A percentile compares a stretch with the other conserved stretches of the same genome.
These are phyloP conservation scores for Trypanosoma scelopori DNA, from an alignment of 208 protist genomes.

Conservation along the genomic window DNA sequence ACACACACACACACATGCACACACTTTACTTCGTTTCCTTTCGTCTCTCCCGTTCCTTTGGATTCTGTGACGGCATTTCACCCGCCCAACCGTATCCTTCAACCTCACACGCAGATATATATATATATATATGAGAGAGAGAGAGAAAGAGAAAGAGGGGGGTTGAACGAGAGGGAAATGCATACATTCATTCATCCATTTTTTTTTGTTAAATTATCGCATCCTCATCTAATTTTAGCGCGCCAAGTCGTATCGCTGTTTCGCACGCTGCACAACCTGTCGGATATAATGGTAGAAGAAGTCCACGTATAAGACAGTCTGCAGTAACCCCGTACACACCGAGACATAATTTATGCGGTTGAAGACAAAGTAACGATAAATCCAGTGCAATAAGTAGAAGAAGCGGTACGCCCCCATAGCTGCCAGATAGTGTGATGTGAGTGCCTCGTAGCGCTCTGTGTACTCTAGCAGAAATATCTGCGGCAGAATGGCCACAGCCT, in stretches of 20 bases:
- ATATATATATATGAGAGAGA: neutral
- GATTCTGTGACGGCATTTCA: no score
- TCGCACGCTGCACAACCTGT: constrained; percentile 78
- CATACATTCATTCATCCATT: neutral
- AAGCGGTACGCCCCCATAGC: constrained; percentile 92
- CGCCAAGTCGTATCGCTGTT: constrained; percentile 74
- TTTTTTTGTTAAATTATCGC: neutral
- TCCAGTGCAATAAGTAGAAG: constrained; percentile 96
- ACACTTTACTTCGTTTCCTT: no score
- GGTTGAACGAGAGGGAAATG: neutral
- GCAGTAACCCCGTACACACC: constrained; percentile 82
- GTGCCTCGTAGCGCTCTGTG: constrained; percentile 91
- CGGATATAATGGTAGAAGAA: constrained; percentile 97
- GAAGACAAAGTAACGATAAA: constrained; percentile 81
- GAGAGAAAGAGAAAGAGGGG: constrained; percentile 29
- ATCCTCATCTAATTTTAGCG: constrained; percentile 28
- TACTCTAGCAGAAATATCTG: constrained; percentile 96
- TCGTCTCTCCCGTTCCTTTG: no score
- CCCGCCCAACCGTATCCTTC: no score
- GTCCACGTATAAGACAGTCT: constrained; percentile 94
- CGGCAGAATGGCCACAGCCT: constrained; percentile 95
- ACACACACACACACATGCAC: no score
- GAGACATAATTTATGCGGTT: constrained; percentile 68
- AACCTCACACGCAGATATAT: no score
- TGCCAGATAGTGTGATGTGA: constrained; percentile 96